Percentiles rank a stretch among this genome's conserved stretches.
Conservation (phyloP, 129 eudicot genomes). For the Cynara cardunculus region DNA sequence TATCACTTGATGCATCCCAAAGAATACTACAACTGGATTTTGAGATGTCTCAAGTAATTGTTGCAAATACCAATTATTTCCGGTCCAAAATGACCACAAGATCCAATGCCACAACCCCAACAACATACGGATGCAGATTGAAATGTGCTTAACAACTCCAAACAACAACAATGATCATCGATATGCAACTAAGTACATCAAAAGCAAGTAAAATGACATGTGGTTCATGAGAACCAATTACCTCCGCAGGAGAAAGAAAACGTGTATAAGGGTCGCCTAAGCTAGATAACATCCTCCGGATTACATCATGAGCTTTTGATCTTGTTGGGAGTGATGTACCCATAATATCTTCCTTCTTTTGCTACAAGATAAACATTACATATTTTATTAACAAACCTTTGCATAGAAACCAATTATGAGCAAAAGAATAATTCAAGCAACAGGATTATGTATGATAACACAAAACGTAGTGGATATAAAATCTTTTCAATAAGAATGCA, state of each 20-base stretch:
- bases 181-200: not conserved
- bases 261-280: conserved; percentile 93
- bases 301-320: conserved; percentile 83
- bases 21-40: not conserved
- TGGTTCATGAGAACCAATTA: conserved; percentile 25
- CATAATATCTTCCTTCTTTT: conserved; percentile 71
- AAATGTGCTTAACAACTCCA: not conserved
- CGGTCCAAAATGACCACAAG: not conserved
- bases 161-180: not conserved
- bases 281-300: conserved; percentile 78
- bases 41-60: not conserved
- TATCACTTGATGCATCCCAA: not conserved
- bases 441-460: not conserved
- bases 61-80: not conserved
- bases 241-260: conserved; percentile 85
- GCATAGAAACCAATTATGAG: not conserved
- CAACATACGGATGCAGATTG: not conserved
- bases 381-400: not conserved
- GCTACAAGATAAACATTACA: conserved; percentile 38
- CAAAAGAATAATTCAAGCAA: not conserved
- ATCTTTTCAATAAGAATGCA: not conserved
- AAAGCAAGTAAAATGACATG: not conserved
- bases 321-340: conserved; percentile 63
- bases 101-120: not conserved
- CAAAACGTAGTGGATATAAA: not conserved